These are phyloP conservation scores for Oryza glumipatula DNA, from an alignment of 176 grass and related monocot genomes.

Conservation along the genomic window DNA sequence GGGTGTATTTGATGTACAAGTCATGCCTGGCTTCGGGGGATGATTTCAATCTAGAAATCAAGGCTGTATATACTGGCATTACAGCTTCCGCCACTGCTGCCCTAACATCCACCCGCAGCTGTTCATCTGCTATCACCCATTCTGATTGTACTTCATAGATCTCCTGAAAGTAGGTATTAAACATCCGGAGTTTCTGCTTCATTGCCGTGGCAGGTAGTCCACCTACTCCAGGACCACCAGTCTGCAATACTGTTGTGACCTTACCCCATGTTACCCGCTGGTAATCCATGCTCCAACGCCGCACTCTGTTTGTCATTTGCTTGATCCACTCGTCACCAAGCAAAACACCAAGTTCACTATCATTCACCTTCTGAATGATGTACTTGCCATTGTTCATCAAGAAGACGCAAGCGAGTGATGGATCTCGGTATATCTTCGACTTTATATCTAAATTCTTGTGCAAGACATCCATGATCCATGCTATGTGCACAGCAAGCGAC, in stretches of 20 bases:
- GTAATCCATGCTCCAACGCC: conserved; percentile 83
- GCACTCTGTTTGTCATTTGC: conserved; percentile 73
- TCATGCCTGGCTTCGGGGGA: conserved; percentile 61
- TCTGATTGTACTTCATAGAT: conserved; percentile 57
- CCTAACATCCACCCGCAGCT: conserved; percentile 63
- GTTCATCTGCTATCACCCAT: conserved; percentile 82
- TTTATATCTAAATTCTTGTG: conserved; percentile 86
- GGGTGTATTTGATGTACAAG: conserved; percentile 62
- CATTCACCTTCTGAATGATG: conserved; percentile 87
- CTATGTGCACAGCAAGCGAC: conserved; percentile 80
- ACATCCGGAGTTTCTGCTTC: conserved; percentile 80
- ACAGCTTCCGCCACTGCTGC: conserved; percentile 56
- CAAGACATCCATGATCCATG: conserved; percentile 98
- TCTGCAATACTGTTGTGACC: conserved; percentile 72
- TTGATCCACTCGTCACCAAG: conserved; percentile 91
- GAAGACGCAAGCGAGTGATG: conserved; percentile 74
- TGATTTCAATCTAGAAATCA: conserved; percentile 59
- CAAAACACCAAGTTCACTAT: conserved; percentile 75
- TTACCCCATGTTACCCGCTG: conserved; percentile 80
- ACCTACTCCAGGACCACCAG: conserved; percentile 55
- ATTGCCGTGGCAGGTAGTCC: conserved; percentile 46
- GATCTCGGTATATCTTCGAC: conserved; percentile 82
- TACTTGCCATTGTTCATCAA: conserved; percentile 92
- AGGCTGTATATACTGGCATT: conserved; percentile 67
- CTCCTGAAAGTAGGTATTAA: conserved; percentile 85